These are phyloP conservation scores for Musa balbisiana DNA, from an alignment of 202 grass and related monocot species.

Conservation along the genomic window DNA sequence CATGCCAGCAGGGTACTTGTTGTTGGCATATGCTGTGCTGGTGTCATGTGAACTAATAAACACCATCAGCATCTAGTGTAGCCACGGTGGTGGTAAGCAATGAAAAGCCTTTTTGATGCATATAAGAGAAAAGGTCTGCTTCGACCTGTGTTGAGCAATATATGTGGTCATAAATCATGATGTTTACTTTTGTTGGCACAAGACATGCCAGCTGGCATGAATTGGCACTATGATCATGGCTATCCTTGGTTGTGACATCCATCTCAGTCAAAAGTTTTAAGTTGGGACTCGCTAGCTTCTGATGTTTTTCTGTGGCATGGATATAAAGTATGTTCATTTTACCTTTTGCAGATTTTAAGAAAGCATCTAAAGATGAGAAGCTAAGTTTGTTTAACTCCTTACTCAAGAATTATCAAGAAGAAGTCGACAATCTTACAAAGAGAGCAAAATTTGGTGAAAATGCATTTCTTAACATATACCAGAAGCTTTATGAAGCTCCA, in stretches of 20 bases:
- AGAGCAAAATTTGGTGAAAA: constrained; percentile 99
- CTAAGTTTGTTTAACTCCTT: constrained; percentile 88
- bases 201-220: neutral
- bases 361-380: constrained; percentile 84
- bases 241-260: neutral
- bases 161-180: no score
- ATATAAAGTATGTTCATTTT: neutral
- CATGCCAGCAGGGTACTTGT: neutral
- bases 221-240: neutral
- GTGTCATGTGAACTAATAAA: neutral
- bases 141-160: no score
- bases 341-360: constrained; percentile 75
- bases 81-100: neutral
- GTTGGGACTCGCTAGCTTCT: neutral
- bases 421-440: constrained; percentile 99
- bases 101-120: no score
- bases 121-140: no score
- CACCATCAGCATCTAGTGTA: neutral
- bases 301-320: neutral
- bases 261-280: no score
- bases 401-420: constrained; percentile 96
- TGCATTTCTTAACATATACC: constrained; percentile 99
- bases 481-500: constrained; percentile 99
- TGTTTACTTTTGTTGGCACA: neutral
- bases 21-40: neutral